phyloP scores from a whole-genome alignment of 1,284 basidiomycete genomes.

The Heterobasidion annosum region DNA sequence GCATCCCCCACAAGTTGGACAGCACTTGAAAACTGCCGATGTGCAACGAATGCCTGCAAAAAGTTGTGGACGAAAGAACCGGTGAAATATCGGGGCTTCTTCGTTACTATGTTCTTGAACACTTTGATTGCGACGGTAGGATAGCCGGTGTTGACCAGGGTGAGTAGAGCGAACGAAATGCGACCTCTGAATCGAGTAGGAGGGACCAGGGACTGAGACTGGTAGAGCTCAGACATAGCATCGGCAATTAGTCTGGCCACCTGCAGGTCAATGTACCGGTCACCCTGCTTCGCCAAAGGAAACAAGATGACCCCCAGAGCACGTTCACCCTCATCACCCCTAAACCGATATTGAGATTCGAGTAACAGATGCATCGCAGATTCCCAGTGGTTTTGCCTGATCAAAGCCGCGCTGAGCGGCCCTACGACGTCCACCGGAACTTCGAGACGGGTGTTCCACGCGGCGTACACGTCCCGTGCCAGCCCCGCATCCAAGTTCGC shows the following conservation, averaged over 20 bases:
- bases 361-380: slow-evolving; percentile 7
- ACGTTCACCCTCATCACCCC: neutral
- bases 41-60: slow-evolving; percentile 21
- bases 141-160: slow-evolving; percentile 25
- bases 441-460: slow-evolving; percentile 8
- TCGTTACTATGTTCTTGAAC: slow-evolving; percentile 20
- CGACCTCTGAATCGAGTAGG: slow-evolving; percentile 20
- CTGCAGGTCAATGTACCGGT: slow-evolving; percentile 17
- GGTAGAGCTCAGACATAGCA: slow-evolving; percentile 20
- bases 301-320: slow-evolving; percentile 6
- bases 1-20: slow-evolving; percentile 13
- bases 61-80: slow-evolving; percentile 22
- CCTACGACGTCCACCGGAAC: slow-evolving; percentile 6
- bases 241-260: slow-evolving; percentile 21
- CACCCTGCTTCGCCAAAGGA: slow-evolving; percentile 5
- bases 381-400: slow-evolving; percentile 6
- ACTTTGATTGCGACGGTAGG: slow-evolving; percentile 20
- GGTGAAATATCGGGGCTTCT: slow-evolving; percentile 25
- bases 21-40: slow-evolving; percentile 21
- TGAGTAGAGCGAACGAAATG: slow-evolving; percentile 27
- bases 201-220: slow-evolving; percentile 9
- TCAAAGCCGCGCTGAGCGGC: slow-evolving; percentile 4
- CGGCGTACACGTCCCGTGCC: slow-evolving; percentile 5
- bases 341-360: slow-evolving; percentile 1
- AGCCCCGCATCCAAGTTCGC: slow-evolving; percentile 7